These are phyloP conservation scores for Combretum micranthum DNA, from an alignment of 345 rosid genomes.

Conservation along the genomic window DNA sequence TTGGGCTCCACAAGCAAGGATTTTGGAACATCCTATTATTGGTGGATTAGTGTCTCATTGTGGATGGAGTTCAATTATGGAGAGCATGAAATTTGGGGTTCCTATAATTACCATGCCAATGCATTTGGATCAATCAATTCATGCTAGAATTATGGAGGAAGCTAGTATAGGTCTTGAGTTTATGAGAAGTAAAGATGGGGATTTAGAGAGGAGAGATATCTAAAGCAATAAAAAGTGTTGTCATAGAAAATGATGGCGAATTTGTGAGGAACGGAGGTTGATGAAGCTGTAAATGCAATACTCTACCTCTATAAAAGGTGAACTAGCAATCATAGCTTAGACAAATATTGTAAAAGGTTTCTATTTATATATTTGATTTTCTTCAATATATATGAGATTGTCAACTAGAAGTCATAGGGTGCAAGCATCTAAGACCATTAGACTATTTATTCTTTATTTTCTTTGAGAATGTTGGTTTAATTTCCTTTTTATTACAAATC, in stretches of 20 bases:
- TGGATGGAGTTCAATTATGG: conserved; percentile 30
- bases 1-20: conserved; percentile 32
- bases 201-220: conserved; percentile 16
- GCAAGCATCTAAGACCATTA: too few relatives aligned
- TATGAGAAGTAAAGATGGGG: conserved; percentile 14
- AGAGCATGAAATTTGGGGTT: conserved; percentile 19
- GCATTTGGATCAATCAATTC: conserved; percentile 22
- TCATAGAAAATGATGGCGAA: conserved; percentile 15
- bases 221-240: conserved; percentile 18
- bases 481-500: too few relatives aligned
- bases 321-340: too few relatives aligned
- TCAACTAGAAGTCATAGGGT: too few relatives aligned
- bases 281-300: conserved; percentile 13
- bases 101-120: conserved; percentile 20
- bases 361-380: too few relatives aligned
- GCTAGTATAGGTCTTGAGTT: conserved; percentile 20
- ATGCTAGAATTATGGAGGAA: conserved; percentile 11
- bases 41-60: conserved; percentile 31
- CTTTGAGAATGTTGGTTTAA: too few relatives aligned
- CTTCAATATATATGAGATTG: too few relatives aligned
- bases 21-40: conserved; percentile 12
- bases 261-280: conserved; percentile 21
- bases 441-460: too few relatives aligned
- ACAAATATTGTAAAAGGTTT: too few relatives aligned
- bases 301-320: conserved; percentile 1